Evolutionary conservation across 208 protist species (phyloP), one percentile per base, ranked within the genome.

Genomic region (Trypanosoma cruzi): DNA sequence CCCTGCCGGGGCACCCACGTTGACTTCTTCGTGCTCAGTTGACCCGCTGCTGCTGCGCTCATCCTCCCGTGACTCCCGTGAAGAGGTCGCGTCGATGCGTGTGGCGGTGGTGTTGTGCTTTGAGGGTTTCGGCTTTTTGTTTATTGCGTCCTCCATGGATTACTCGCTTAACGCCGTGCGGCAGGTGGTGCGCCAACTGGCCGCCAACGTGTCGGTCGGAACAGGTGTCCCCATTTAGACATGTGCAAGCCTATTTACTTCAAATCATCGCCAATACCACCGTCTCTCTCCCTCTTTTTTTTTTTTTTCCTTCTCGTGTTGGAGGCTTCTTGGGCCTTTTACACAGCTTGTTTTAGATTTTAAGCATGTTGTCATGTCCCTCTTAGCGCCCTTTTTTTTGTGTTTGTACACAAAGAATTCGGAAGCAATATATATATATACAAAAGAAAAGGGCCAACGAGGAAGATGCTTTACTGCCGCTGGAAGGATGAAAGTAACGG

Each of bases 91-190:
- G 54, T 36, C 85, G 29, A 59, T 88, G 67, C 85, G 81, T 22
- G 88, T 94, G 68, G 85, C 75, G 11, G 57, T 94, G 59, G 79
- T 73, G 58, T 69, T 94, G 32, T 85, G 74, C 60, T 73, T 61
- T 36, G 84, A 90, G 56, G 79, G 79, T 7, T 85, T 85, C 53
- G 86, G 77, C 31, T 89, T 94, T 70, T 58, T 94, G 5, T 90
- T 91, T 61, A 73, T 87, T 49, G 72, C 84, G 1, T 44, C 75
- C 13, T 68, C 74, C 49, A 81, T 65, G 14, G 68, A 55, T 26
- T 81, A 82, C 68, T 67, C 72, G 10, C 28, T 88, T 52, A 71
- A 40, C 8, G 54, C 65, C 3, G 79, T 80, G 16, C 65, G 80
- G 46, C 71, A 88, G 49, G 82, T 75, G 14, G 75, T 92, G 64